Evolutionary conservation across 139 green algal species (phyloP).

Genomic region (Closterium sp.): DNA sequence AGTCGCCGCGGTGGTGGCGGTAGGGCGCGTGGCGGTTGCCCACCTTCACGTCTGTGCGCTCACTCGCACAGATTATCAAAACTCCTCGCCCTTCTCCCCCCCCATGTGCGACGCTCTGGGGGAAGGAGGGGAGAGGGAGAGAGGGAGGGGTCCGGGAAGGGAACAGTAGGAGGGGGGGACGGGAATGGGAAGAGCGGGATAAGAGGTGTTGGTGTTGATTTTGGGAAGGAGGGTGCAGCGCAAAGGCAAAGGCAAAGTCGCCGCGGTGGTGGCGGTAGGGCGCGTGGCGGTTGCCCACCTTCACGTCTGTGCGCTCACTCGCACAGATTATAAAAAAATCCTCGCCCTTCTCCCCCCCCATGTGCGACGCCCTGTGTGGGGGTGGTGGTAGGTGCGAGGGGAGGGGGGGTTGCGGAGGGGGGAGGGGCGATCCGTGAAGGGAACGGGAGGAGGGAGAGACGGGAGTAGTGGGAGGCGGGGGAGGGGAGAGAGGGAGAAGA

Average conservation of each 20-base stretch:
- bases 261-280: constrained; percentile 51
- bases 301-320: constrained; percentile 55
- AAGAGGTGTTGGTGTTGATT: too few species aligned
- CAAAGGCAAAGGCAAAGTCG: constrained; percentile 54
- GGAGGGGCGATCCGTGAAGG: not conserved
- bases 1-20: constrained; percentile 36
- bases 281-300: constrained; percentile 37
- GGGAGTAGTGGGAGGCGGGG: too few species aligned
- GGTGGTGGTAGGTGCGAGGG: too few species aligned
- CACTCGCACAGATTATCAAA: constrained; percentile 45
- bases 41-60: constrained; percentile 56
- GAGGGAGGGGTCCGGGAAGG: not conserved
- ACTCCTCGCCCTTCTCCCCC: constrained; percentile 47
- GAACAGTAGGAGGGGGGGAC: not conserved
- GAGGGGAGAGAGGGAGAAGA: not conserved
- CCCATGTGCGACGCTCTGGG: not conserved
- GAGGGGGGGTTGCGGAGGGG: not conserved
- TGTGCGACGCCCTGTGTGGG: not conserved
- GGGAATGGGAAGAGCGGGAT: too few species aligned
- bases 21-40: constrained; percentile 52
- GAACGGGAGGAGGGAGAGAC: not conserved
- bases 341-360: constrained; percentile 30
- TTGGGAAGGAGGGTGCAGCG: too few species aligned
- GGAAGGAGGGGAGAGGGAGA: not conserved
- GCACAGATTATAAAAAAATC: constrained; percentile 52